Conservation (phyloP, 768 basidiomycete species). For the Boletus pseudo-olivaceus region DNA sequence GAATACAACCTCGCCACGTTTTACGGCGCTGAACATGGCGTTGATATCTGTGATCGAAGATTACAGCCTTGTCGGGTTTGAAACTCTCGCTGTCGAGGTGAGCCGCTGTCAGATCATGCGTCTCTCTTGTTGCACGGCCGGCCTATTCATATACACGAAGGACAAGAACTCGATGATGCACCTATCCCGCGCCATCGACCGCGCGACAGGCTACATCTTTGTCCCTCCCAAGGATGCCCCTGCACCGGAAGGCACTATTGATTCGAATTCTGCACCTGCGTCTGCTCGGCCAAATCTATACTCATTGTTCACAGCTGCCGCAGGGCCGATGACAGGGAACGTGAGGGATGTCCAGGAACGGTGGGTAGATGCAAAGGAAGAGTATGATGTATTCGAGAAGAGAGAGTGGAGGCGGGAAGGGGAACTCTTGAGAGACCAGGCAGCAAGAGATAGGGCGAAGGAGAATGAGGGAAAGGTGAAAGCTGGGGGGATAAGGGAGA, state of each 20-base stretch:
- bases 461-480: conserved; percentile 1
- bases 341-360: conserved; percentile 85
- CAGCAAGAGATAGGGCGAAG: conserved; percentile 14
- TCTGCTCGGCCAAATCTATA: conserved; percentile 60
- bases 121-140: neutral
- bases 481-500: conserved; percentile 25
- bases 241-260: conserved; percentile 31
- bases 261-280: conserved; percentile 31
- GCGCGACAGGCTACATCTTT: conserved; percentile 90
- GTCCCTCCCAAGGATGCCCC: conserved; percentile 49
- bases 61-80: conserved; percentile 89
- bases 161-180: conserved; percentile 96
- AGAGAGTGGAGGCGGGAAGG: conserved; percentile 76
- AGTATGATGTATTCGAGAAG: conserved; percentile 80
- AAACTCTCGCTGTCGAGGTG: conserved; percentile 95
- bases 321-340: conserved; percentile 49
- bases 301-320: conserved; percentile 64
- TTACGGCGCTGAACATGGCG: conserved; percentile 77
- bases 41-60: conserved; percentile 94
- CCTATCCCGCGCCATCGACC: conserved; percentile 79
- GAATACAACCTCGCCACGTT: conserved; percentile 62
- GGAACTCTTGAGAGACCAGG: conserved; percentile 35
- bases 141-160: conserved; percentile 35
- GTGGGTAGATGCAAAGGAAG: conserved; percentile 84
- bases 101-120: conserved; percentile 10